A percentile compares a stretch with the other conserved stretches of the same genome.
Conservation (phyloP, 352 stramenopile species). For the Pythium sukuiense region DNA sequence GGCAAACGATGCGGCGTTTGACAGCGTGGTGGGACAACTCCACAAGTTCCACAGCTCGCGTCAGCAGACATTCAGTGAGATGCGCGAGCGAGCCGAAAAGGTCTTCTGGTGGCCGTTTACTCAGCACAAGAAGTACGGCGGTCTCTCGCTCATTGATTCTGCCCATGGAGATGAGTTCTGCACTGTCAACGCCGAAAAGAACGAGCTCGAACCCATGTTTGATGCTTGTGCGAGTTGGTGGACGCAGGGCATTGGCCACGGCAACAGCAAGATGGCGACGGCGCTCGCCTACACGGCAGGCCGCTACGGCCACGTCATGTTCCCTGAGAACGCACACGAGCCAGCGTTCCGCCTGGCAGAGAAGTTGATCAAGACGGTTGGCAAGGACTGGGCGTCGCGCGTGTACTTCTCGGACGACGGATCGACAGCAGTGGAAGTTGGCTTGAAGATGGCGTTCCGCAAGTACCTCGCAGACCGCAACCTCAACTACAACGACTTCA, state of each 20-base stretch:
- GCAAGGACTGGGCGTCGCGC: constrained; percentile 79
- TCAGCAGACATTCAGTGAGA: constrained; percentile 51
- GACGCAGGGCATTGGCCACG: constrained; percentile 91
- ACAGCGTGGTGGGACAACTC: constrained; percentile 47
- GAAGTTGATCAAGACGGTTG: constrained; percentile 73
- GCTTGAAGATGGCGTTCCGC: constrained; percentile 91
- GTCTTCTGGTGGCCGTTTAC: constrained; percentile 95
- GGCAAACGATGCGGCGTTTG: constrained; percentile 49
- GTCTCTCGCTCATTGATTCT: constrained; percentile 88
- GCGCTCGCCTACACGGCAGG: constrained; percentile 87
- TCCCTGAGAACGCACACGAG: constrained; percentile 89
- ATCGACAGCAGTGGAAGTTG: constrained; percentile 90
- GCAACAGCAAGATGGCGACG: constrained; percentile 86
- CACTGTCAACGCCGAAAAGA: constrained; percentile 47
- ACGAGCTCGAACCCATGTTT: constrained; percentile 69
- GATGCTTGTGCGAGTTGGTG: constrained; percentile 93
- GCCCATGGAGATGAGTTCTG: constrained; percentile 88
- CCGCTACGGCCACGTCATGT: constrained; percentile 92
- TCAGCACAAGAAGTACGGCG: constrained; percentile 85
- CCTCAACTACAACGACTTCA: constrained; percentile 51
- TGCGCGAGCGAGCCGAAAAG: constrained; percentile 58
- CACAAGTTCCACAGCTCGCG: constrained; percentile 57
- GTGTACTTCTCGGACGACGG: constrained; percentile 93
- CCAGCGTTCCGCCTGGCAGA: constrained; percentile 81
- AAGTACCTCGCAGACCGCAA: constrained; percentile 76